These are phyloP conservation scores for Asclepias syriaca DNA, from an alignment of 257 asterid genomes.

Conservation along the genomic window DNA sequence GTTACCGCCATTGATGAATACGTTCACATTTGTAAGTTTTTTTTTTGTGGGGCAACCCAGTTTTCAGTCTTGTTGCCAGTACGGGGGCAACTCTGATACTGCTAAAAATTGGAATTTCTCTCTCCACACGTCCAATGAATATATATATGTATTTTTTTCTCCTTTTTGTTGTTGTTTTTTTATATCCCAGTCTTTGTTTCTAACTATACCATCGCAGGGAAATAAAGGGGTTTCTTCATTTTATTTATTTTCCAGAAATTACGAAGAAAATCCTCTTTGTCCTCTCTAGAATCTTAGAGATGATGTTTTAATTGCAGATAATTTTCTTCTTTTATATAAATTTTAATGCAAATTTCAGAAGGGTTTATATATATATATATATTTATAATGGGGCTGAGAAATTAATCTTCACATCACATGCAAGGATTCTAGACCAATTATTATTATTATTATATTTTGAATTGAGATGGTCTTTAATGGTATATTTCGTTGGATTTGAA, in stretches of 20 bases:
- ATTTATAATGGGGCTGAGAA: neutral
- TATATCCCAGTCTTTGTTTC: neutral
- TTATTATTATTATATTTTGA: too few relatives aligned
- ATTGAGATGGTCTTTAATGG: too few relatives aligned
- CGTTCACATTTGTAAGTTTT: slow-evolving; percentile 15
- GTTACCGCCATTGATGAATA: slow-evolving; percentile 20
- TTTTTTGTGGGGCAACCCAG: neutral
- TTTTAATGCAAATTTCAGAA: neutral
- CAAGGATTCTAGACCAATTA: too few relatives aligned
- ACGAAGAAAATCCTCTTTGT: neutral
- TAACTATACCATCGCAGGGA: neutral
- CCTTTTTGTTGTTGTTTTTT: neutral
- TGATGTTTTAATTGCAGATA: neutral
- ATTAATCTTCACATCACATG: too few relatives aligned
- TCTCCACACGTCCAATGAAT: neutral
- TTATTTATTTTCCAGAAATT: neutral
- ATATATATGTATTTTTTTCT: too few relatives aligned
- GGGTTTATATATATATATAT: neutral
- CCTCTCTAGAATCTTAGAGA: neutral
- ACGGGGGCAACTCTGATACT: neutral
- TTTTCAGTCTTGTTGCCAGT: neutral
- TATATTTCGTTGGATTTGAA: too few relatives aligned
- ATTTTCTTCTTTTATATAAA: neutral
- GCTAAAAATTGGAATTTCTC: neutral
- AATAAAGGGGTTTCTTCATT: neutral